phyloP scores from a whole-genome alignment of 768 basidiomycete genomes.

The Suillus clintonianus region DNA sequence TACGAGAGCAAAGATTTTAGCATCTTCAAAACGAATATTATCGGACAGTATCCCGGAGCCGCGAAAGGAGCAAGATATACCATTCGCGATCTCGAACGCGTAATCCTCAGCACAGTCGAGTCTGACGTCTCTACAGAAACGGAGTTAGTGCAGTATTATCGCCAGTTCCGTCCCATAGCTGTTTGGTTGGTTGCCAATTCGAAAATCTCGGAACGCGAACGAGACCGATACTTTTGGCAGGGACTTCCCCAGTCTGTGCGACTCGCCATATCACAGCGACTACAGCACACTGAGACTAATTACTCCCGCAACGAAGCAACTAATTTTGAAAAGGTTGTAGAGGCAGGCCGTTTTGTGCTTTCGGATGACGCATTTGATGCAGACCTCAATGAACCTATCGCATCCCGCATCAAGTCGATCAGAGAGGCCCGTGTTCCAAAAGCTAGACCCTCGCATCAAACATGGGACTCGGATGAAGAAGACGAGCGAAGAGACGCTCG shows the following conservation, averaged over 20 bases:
- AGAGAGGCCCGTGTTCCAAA: no score
- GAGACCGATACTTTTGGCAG: conserved; percentile 1
- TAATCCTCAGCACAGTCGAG: not conserved
- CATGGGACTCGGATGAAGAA: no score
- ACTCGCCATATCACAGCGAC: not conserved
- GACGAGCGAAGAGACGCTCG: no score
- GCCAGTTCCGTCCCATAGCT: not conserved
- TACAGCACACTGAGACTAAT: not conserved
- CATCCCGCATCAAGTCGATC: no score
- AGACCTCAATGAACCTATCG: not conserved
- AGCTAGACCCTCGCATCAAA: no score
- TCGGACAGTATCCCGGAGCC: not conserved
- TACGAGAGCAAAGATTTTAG: conserved; percentile 7
- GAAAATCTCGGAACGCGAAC: conserved; percentile 3
- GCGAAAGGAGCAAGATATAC: conserved; percentile 6
- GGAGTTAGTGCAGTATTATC: not conserved
- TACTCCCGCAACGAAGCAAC: not conserved
- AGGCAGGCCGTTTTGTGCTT: not conserved
- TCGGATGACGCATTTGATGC: not conserved
- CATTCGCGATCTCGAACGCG: not conserved
- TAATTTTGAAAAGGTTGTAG: not conserved
- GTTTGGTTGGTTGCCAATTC: conserved; percentile 1
- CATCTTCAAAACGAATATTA: not conserved
- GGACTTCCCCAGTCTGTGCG: not conserved
- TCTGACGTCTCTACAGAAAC: conserved; percentile 6